These are phyloP conservation scores for Coniophora puteana DNA, from an alignment of 1,284 basidiomycete species.

Conservation along the genomic window DNA sequence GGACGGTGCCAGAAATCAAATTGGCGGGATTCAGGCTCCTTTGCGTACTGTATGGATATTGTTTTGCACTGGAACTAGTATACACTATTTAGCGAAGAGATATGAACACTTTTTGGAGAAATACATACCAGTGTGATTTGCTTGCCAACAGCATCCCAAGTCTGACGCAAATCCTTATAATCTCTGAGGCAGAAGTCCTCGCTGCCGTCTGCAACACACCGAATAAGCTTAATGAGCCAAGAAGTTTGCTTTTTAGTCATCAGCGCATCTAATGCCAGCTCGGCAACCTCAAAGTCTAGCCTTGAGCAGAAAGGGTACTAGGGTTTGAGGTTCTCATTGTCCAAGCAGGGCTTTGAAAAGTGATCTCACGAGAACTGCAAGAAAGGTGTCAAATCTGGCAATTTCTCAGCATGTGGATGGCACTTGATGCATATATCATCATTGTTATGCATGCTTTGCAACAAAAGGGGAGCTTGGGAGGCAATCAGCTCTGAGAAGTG, in stretches of 20 bases:
- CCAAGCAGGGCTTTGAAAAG: not conserved
- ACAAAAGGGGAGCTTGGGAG: too few species aligned
- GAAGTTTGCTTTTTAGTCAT: not conserved
- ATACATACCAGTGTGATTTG: conserved; percentile 3
- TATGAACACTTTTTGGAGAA: not conserved
- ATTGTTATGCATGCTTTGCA: too few species aligned
- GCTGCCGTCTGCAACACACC: not conserved
- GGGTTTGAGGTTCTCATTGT: not conserved
- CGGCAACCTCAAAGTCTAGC: conserved; percentile 3
- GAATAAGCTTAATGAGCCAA: conserved; percentile 4
- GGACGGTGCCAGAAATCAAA: not conserved
- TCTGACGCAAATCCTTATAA: conserved; percentile 9
- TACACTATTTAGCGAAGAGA: not conserved
- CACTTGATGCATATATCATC: conserved; percentile 7
- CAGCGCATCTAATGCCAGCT: not conserved
- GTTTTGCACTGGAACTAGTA: conserved; percentile 4
- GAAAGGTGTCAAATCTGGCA: not conserved
- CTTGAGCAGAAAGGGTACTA: not conserved
- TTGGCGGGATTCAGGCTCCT: conserved; percentile 1
- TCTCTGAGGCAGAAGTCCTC: conserved; percentile 5
- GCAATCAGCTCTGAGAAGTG: too few species aligned
- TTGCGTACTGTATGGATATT: conserved; percentile 9
- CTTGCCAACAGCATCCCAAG: conserved; percentile 3
- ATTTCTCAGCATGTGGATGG: conserved; percentile 1
- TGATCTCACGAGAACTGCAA: not conserved